Percentiles rank a stretch among this genome's conserved stretches.
phyloP scores from a whole-genome alignment of 805 yeast species.

The Candida verbasci region DNA sequence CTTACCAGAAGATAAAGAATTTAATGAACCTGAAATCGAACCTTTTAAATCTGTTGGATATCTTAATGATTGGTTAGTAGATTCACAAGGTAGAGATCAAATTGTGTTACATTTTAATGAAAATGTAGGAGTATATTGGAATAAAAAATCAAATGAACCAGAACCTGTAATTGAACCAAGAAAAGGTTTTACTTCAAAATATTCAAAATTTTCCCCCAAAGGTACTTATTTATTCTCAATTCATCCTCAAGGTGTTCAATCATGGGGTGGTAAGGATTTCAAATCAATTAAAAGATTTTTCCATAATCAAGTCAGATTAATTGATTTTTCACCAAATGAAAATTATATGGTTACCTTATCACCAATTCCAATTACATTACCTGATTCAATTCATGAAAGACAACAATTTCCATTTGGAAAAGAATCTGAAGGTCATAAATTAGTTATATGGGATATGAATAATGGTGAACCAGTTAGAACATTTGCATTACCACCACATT shows the following conservation, averaged over 20 bases:
- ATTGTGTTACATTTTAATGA: slow-evolving; percentile 75
- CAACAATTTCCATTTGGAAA: slow-evolving; percentile 77
- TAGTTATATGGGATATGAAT: slow-evolving; percentile 87
- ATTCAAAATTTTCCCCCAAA: slow-evolving; percentile 86
- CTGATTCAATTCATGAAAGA: slow-evolving; percentile 57
- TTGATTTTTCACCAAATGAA: slow-evolving; percentile 92
- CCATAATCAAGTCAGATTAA: slow-evolving; percentile 84
- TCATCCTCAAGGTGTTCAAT: slow-evolving; percentile 91
- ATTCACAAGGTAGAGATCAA: slow-evolving; percentile 87
- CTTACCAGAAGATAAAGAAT: slow-evolving; percentile 57
- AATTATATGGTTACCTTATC: slow-evolving; percentile 87
- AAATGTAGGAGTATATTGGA: slow-evolving; percentile 83
- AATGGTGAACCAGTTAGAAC: slow-evolving; percentile 84
- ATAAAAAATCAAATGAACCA: slow-evolving; percentile 65
- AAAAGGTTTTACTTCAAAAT: slow-evolving; percentile 81
- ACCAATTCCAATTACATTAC: slow-evolving; percentile 72
- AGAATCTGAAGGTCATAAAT: slow-evolving; percentile 86
- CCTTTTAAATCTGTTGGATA: slow-evolving; percentile 74
- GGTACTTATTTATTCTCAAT: slow-evolving; percentile 85
- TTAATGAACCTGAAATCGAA: slow-evolving; percentile 67
- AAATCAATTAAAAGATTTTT: slow-evolving; percentile 69
- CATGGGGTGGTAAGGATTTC: slow-evolving; percentile 91
- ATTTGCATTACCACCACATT: slow-evolving; percentile 79
- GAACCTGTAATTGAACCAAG: slow-evolving; percentile 77
- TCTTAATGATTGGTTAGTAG: slow-evolving; percentile 88